A percentile compares a stretch with the other conserved stretches of the same genome.
Evolutionary conservation across 2,329 filamentous ascomycete genomes (phyloP).

Genomic region (Aspergillus sp.): DNA sequence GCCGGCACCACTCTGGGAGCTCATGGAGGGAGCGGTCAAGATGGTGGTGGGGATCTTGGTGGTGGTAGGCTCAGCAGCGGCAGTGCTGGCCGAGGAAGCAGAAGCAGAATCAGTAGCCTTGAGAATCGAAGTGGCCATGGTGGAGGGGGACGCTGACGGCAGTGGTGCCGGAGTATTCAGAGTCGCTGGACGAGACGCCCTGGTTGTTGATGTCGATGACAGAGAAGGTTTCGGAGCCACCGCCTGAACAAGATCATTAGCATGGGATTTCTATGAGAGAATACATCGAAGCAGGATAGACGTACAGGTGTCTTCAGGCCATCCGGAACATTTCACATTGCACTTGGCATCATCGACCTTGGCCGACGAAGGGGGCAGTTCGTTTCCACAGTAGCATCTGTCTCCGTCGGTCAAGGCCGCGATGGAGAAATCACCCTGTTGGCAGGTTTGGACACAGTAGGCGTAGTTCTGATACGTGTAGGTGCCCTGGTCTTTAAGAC

Average conservation of each 20-base stretch:
- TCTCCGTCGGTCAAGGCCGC: conserved; percentile 12
- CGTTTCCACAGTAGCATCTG: conserved; percentile 18
- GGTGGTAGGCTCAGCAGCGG: neutral
- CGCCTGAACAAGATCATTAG: conserved; percentile 7
- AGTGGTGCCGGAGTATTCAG: neutral
- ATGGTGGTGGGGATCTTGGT: conserved; percentile 11
- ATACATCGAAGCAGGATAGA: neutral
- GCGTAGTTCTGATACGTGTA: neutral
- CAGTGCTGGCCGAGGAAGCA: conserved; percentile 9
- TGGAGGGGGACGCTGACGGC: neutral
- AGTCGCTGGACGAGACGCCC: neutral
- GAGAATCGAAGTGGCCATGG: neutral
- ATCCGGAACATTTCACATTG: conserved; percentile 15
- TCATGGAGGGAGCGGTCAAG: conserved; percentile 14
- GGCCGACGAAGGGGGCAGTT: conserved; percentile 8
- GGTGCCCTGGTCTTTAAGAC: neutral
- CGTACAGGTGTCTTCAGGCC: conserved; percentile 15
- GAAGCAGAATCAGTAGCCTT: conserved; percentile 4
- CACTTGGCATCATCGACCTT: conserved; percentile 17
- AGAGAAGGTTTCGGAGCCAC: conserved; percentile 12
- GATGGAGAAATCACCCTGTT: conserved; percentile 6
- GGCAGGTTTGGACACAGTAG: conserved; percentile 13
- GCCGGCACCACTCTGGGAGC: conserved; percentile 6
- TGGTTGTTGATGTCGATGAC: conserved; percentile 7
- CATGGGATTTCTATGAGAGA: neutral